phyloP scores from a whole-genome alignment of 768 basidiomycete species.

The Cantharellus anzutake region DNA sequence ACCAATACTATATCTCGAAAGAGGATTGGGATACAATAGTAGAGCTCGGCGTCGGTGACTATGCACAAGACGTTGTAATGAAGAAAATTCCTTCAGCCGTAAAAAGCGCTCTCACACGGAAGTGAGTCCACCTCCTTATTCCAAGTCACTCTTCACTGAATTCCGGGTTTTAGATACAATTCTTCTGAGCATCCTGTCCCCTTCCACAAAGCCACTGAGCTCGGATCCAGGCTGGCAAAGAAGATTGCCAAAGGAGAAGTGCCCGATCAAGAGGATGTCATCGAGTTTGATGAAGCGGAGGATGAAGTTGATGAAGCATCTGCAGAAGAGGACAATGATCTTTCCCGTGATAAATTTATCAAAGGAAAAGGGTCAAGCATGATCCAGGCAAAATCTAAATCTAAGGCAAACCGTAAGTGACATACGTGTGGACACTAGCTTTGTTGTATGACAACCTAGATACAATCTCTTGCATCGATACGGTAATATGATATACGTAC shows the following conservation, averaged over 20 bases:
- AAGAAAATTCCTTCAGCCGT: constrained; percentile 71
- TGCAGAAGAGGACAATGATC: constrained; percentile 20
- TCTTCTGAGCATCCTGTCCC: constrained; percentile 77
- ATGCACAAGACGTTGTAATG: constrained; percentile 50
- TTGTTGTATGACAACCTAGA: too few relatives aligned
- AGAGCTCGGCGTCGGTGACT: constrained; percentile 75
- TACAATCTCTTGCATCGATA: too few relatives aligned
- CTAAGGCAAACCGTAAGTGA: too few relatives aligned
- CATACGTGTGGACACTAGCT: too few relatives aligned
- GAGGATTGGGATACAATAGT: constrained; percentile 97
- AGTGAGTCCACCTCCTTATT: constrained; percentile 27
- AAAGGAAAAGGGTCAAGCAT: constrained; percentile 4
- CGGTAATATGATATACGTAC: too few relatives aligned
- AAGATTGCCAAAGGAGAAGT: constrained; percentile 53
- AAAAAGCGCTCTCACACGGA: constrained; percentile 72
- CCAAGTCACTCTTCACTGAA: neutral
- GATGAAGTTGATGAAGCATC: constrained; percentile 24
- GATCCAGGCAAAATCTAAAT: too few relatives aligned
- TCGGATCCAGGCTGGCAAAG: constrained; percentile 55
- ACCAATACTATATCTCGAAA: constrained; percentile 79
- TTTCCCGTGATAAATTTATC: constrained; percentile 18
- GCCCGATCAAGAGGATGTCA: constrained; percentile 86
- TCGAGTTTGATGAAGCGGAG: constrained; percentile 32
- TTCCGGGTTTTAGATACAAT: constrained; percentile 51
- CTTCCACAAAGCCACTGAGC: constrained; percentile 74